Evolutionary conservation across 371 early-diverging fungal genomes (phyloP).

Genomic region (Haplosporangium sp.): DNA sequence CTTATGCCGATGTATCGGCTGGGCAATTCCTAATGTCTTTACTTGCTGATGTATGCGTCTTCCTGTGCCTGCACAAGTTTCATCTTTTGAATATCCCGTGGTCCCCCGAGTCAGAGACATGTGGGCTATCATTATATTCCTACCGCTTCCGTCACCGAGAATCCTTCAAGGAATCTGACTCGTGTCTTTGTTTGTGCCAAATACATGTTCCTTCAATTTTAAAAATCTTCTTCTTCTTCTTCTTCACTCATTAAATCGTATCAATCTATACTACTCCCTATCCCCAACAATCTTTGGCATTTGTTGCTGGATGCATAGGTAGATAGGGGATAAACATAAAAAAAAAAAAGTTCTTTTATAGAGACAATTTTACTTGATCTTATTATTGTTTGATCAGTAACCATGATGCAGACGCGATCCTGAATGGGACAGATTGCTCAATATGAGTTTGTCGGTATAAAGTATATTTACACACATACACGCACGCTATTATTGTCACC

Average conservation of each 20-base stretch:
- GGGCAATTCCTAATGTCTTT: no score
- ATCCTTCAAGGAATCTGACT: not conserved
- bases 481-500: not conserved
- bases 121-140: constrained; percentile 1
- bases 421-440: not conserved
- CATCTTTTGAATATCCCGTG: not conserved
- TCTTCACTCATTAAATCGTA: not conserved
- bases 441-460: not conserved
- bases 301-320: not conserved
- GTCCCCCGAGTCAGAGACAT: constrained; percentile 4
- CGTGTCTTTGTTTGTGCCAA: not conserved
- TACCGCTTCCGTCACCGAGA: not conserved
- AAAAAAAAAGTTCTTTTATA: no score
- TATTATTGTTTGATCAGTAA: not conserved
- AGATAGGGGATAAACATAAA: not conserved
- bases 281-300: not conserved
- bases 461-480: not conserved
- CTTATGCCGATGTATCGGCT: no score
- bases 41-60: no score
- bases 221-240: not conserved
- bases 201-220: not conserved
- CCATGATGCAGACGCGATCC: not conserved
- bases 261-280: not conserved
- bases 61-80: not conserved
- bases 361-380: no score